Conservation (phyloP, 2,329 filamentous ascomycete genomes). For the Cercospora beticola region DNA sequence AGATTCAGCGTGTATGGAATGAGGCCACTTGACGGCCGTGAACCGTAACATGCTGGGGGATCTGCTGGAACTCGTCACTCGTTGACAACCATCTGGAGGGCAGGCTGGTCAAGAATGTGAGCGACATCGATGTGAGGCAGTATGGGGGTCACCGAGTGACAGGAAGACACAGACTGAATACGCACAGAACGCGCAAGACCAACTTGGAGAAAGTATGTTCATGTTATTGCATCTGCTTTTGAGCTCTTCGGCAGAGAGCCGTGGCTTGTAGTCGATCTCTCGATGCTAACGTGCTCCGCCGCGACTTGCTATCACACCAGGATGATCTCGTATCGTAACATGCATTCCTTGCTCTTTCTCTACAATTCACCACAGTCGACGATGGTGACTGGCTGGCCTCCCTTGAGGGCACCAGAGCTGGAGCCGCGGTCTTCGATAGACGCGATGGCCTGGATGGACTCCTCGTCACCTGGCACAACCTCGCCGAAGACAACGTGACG, state of each 20-base stretch:
- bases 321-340: background rate
- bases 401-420: slow-evolving; percentile 53
- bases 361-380: slow-evolving; percentile 47
- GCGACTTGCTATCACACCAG: background rate
- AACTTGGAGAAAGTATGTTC: slow-evolving; percentile 11
- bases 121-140: background rate
- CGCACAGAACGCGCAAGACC: background rate
- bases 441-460: slow-evolving; percentile 57
- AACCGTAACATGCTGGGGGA: background rate
- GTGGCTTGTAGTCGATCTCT: background rate
- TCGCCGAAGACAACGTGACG: slow-evolving; percentile 85
- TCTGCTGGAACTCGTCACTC: background rate
- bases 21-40: background rate
- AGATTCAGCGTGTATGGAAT: background rate
- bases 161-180: background rate
- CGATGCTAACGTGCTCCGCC: background rate
- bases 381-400: slow-evolving; percentile 51
- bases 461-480: slow-evolving; percentile 56
- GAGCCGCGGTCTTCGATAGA: slow-evolving; percentile 60
- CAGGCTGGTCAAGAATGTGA: background rate
- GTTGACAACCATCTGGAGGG: background rate
- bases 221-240: slow-evolving; percentile 25
- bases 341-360: slow-evolving; percentile 23
- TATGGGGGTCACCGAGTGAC: background rate
- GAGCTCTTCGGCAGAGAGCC: slow-evolving; percentile 7